phyloP scores from a whole-genome alignment of 2,329 filamentous ascomycete species.

The Scleromitrula shiraiana region DNA sequence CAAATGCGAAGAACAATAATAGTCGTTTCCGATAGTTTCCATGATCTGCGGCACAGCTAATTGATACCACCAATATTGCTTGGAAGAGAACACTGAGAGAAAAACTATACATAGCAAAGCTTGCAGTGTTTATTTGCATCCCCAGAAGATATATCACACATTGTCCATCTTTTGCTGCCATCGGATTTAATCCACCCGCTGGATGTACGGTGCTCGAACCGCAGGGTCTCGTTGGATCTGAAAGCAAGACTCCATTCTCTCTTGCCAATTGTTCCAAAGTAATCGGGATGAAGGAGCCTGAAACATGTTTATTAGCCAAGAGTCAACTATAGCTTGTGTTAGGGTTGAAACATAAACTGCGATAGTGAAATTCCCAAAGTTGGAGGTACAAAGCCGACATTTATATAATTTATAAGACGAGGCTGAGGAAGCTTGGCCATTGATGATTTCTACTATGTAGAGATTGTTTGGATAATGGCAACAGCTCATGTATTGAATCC shows the following conservation, averaged over 20 bases:
- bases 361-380: slow-evolving; percentile 1
- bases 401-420: background rate
- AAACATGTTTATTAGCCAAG: slow-evolving; percentile 13
- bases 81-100: slow-evolving; percentile 86
- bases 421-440: background rate
- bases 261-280: slow-evolving; percentile 88
- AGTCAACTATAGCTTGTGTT: background rate
- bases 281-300: slow-evolving; percentile 92
- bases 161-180: slow-evolving; percentile 43
- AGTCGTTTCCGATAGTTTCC: slow-evolving; percentile 86
- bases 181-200: slow-evolving; percentile 9
- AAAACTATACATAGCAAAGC: slow-evolving; percentile 98
- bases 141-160: slow-evolving; percentile 80
- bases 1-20: slow-evolving; percentile 74
- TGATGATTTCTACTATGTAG: too few relatives aligned
- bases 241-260: slow-evolving; percentile 80
- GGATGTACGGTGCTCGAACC: slow-evolving; percentile 31
- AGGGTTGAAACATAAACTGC: slow-evolving; percentile 2
- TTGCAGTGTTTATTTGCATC: slow-evolving; percentile 85
- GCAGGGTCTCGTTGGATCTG: slow-evolving; percentile 70
- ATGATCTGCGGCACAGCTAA: slow-evolving; percentile 93
- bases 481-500: too few relatives aligned
- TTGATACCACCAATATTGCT: slow-evolving; percentile 85
- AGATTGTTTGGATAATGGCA: too few relatives aligned
- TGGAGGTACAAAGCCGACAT: slow-evolving; percentile 7